Conservation (phyloP, 371 early-diverging fungal genomes). For the Mortierella sp. region DNA sequence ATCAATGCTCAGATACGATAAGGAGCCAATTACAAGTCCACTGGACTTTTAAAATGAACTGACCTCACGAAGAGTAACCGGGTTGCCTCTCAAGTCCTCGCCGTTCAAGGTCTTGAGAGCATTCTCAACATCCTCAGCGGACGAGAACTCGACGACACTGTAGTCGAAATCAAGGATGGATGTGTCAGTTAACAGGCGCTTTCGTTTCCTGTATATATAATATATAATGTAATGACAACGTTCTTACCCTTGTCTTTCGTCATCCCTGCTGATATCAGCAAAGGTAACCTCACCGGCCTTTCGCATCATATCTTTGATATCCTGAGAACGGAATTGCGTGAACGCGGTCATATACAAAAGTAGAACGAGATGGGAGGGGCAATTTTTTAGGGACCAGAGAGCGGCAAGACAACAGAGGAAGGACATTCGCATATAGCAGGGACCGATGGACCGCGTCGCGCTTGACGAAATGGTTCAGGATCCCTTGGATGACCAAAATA, state of each 20-base stretch:
- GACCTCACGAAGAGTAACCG: constrained; percentile 84
- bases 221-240: background rate
- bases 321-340: constrained; percentile 79
- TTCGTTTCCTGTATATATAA: no score
- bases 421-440: constrained; percentile 14
- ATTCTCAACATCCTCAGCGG: constrained; percentile 84
- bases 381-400: constrained; percentile 48
- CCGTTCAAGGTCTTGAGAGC: constrained; percentile 90
- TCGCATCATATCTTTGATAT: constrained; percentile 96
- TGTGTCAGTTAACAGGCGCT: background rate
- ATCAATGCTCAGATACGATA: background rate
- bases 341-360: constrained; percentile 38
- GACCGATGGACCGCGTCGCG: constrained; percentile 17
- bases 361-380: constrained; percentile 34
- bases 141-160: constrained; percentile 91
- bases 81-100: constrained; percentile 86
- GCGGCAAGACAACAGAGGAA: constrained; percentile 41
- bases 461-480: constrained; percentile 18
- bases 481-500: constrained; percentile 13
- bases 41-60: constrained; percentile 1
- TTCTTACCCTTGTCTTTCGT: constrained; percentile 88
- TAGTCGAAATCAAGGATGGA: background rate
- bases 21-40: no score
- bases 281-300: constrained; percentile 95
- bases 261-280: constrained; percentile 86